Percentiles rank a stretch among this genome's conserved stretches.
Evolutionary conservation across 192 early-diverging fungal genomes (phyloP).

Genomic region (Coemansia sp.): DNA sequence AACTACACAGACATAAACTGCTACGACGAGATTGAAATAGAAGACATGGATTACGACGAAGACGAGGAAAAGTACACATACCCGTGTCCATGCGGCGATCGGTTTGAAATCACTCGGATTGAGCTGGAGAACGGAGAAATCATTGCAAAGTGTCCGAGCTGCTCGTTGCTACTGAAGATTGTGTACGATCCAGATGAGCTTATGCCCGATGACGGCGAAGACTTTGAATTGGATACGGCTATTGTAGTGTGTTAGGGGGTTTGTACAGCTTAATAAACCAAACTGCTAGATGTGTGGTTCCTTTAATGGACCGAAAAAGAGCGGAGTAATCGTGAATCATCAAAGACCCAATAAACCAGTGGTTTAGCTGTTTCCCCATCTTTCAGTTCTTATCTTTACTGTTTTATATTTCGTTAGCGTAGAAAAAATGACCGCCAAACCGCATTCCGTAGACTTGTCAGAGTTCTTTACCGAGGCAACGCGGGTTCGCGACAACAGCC

Average conservation of each 20-base stretch:
- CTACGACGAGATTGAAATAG: conserved; percentile 60
- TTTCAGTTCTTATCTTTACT: not conserved
- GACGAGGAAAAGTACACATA: conserved; percentile 86
- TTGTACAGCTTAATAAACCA: not conserved
- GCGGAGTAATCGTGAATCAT: not conserved
- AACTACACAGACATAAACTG: conserved; percentile 6
- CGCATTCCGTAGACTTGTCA: conserved; percentile 45
- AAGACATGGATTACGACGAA: conserved; percentile 7
- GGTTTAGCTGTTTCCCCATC: not conserved
- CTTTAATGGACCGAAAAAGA: too few species aligned
- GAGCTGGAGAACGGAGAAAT: conserved; percentile 81
- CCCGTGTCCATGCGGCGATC: conserved; percentile 97
- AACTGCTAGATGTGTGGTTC: too few species aligned
- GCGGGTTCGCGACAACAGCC: conserved; percentile 39
- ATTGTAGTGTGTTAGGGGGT: conserved; percentile 13
- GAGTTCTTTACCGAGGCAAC: conserved; percentile 40
- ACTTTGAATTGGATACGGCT: conserved; percentile 17
- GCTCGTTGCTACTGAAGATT: conserved; percentile 87
- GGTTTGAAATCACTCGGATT: conserved; percentile 82
- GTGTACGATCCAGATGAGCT: conserved; percentile 77
- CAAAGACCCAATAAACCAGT: not conserved
- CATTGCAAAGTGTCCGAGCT: conserved; percentile 88
- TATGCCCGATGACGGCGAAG: conserved; percentile 24
- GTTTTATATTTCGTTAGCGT: not conserved
- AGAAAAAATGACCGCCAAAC: not conserved